Conservation (phyloP, 495 filamentous ascomycete genomes). For the Xylaria acuta region DNA sequence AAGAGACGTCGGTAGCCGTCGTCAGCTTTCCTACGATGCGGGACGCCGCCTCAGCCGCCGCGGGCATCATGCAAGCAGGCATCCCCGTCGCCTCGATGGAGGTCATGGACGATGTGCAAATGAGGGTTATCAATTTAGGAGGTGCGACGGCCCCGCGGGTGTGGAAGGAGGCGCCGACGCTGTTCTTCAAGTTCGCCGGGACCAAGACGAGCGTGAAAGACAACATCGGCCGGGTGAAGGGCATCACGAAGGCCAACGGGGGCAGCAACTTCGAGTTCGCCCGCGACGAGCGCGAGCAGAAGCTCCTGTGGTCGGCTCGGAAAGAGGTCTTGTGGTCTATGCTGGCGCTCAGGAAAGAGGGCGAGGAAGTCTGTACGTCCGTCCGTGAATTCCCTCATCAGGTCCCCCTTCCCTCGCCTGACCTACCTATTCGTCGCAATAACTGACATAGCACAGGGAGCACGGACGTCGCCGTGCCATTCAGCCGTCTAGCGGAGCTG, state of each 20-base stretch:
- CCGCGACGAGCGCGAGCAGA: constrained; percentile 68
- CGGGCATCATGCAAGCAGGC: constrained; percentile 72
- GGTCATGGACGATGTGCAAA: constrained; percentile 84
- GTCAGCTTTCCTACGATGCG: constrained; percentile 76
- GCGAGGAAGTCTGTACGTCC: constrained; percentile 63
- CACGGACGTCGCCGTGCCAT: constrained; percentile 90
- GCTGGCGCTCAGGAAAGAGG: constrained; percentile 68
- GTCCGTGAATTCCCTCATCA: background rate
- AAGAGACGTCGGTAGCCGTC: constrained; percentile 76
- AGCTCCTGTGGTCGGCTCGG: constrained; percentile 74
- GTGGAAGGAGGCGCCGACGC: constrained; percentile 78
- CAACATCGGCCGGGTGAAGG: constrained; percentile 68
- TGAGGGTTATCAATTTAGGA: constrained; percentile 76
- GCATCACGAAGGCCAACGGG: constrained; percentile 66
- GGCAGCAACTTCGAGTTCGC: constrained; percentile 78
- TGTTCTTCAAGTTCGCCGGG: constrained; percentile 86
- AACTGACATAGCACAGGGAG: constrained; percentile 49
- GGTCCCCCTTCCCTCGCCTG: background rate
- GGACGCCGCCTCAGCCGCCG: constrained; percentile 73
- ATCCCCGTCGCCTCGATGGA: constrained; percentile 81
- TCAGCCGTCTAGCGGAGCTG: constrained; percentile 85
- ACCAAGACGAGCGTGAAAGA: constrained; percentile 73
- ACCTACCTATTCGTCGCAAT: background rate
- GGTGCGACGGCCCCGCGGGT: constrained; percentile 68
- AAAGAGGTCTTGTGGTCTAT: constrained; percentile 81